Evolutionary conservation across 148 eudicot genomes (phyloP), one percentile per base, ranked within the genome.

Genomic region (Rhododendron kiyosumense): DNA sequence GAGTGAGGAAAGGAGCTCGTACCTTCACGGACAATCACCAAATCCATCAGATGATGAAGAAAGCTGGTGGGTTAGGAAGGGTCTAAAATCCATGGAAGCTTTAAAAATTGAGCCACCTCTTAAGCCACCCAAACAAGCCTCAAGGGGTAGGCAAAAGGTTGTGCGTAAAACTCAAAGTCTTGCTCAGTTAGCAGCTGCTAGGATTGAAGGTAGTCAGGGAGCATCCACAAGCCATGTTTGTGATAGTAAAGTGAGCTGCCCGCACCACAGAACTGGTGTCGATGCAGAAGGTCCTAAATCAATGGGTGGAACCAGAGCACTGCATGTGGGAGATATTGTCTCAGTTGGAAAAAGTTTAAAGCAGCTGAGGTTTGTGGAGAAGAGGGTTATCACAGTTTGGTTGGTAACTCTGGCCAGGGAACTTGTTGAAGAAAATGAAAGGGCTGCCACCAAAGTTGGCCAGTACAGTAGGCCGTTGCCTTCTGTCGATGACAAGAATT

Each of bases 171-270:
- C 98, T 83, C 98, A 95, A 89, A 97, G 98, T 88, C 98, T 97
- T 87, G 95, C 95, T 71, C 99, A 97, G 81, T 89, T 97, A 87
- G 95, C 95, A 4, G 90, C 96, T 84, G 92, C 99, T 34, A 91
- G 99, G 86, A 97, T 95, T 85, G 99, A 97, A 89, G 92, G 96
- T 86, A 97, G 99, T 88, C 98, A 94, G 87, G 98, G 99, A 89
- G 98, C 99, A 80, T 97, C 99, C 12, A 97, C 98, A 11, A 97
- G 99, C 90, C 99, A 97, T 88, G 92, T 94, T 63, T 97, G 99
- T 93, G 99, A 95, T 85, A 97, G 88, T 88, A 94, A 85, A 90
- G 84, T 91, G 17, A 92, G 86, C 69, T 97, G 99, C 86, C 96
- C 98, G 17, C 98, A 97, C 85, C 99, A 97, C 48, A 86, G 90